Percentiles rank a stretch among this genome's conserved stretches.
Evolutionary conservation across 1,284 basidiomycete species (phyloP).

Genomic region (Cystobasidiaceae sp.): DNA sequence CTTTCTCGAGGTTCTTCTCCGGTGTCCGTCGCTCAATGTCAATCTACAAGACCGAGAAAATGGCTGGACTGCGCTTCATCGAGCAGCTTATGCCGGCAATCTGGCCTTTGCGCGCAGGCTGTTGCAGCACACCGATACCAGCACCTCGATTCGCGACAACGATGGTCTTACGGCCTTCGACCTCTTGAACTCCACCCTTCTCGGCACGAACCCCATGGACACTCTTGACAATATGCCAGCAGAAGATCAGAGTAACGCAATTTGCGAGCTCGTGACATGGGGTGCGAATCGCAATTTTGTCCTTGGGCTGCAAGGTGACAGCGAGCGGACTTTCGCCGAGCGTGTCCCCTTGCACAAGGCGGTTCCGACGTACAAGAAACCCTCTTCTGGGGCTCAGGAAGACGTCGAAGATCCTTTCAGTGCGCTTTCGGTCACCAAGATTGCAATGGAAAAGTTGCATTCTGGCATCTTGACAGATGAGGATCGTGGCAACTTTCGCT

Average conservation of each 20-base stretch:
- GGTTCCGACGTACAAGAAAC: conserved; percentile 38
- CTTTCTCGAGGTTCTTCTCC: conserved; percentile 74
- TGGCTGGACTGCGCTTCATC: conserved; percentile 87
- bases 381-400: neutral
- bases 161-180: conserved; percentile 94
- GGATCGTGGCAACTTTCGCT: conserved; percentile 62
- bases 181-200: conserved; percentile 83
- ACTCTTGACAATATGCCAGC: conserved; percentile 29
- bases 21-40: conserved; percentile 69
- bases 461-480: conserved; percentile 74
- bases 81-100: conserved; percentile 79
- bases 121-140: conserved; percentile 67
- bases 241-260: conserved; percentile 51
- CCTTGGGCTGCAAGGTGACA: conserved; percentile 73
- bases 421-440: conserved; percentile 59
- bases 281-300: conserved; percentile 65
- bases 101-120: conserved; percentile 70
- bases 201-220: conserved; percentile 48
- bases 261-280: conserved; percentile 75
- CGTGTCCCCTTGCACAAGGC: conserved; percentile 58
- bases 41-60: conserved; percentile 79
- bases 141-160: conserved; percentile 69
- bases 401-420: conserved; percentile 49
- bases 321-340: conserved; percentile 76
- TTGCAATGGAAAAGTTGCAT: conserved; percentile 77